Conservation (phyloP, 371 early-diverging fungal species). For the Capillidium rhysosporum region DNA sequence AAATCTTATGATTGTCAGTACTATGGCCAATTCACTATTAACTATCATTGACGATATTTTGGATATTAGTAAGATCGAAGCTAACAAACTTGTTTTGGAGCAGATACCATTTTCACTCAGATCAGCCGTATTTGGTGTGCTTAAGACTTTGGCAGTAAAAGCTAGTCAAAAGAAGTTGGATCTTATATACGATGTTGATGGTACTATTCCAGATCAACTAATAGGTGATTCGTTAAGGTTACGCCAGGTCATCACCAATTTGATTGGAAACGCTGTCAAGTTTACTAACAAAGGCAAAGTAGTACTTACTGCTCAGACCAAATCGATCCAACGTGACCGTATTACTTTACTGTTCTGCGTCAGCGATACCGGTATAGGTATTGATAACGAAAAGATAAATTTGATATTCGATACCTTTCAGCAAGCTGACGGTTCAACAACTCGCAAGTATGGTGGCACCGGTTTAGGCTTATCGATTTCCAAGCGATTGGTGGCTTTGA, state of each 20-base stretch:
- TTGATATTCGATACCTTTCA: slow-evolving; percentile 63
- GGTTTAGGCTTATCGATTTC: slow-evolving; percentile 71
- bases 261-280: slow-evolving; percentile 43
- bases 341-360: slow-evolving; percentile 33
- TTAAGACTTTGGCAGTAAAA: slow-evolving; percentile 3
- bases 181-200: slow-evolving; percentile 12
- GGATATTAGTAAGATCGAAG: slow-evolving; percentile 56
- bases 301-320: slow-evolving; percentile 6
- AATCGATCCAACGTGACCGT: background rate
- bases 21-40: slow-evolving; percentile 38
- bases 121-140: slow-evolving; percentile 7
- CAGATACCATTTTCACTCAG: slow-evolving; percentile 14
- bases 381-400: slow-evolving; percentile 27
- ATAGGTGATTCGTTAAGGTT: slow-evolving; percentile 25
- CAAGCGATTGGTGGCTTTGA: slow-evolving; percentile 42
- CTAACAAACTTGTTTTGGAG: slow-evolving; percentile 24
- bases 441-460: slow-evolving; percentile 64
- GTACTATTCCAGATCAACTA: slow-evolving; percentile 14
- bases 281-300: slow-evolving; percentile 35
- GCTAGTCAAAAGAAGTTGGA: slow-evolving; percentile 9
- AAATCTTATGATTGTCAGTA: slow-evolving; percentile 45
- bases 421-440: slow-evolving; percentile 62
- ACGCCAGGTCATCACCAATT: slow-evolving; percentile 25
- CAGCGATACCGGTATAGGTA: slow-evolving; percentile 42
- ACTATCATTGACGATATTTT: slow-evolving; percentile 62